These are phyloP conservation scores for Elaeagnus macrophylla DNA, from an alignment of 306 rosid genomes.

Conservation along the genomic window DNA sequence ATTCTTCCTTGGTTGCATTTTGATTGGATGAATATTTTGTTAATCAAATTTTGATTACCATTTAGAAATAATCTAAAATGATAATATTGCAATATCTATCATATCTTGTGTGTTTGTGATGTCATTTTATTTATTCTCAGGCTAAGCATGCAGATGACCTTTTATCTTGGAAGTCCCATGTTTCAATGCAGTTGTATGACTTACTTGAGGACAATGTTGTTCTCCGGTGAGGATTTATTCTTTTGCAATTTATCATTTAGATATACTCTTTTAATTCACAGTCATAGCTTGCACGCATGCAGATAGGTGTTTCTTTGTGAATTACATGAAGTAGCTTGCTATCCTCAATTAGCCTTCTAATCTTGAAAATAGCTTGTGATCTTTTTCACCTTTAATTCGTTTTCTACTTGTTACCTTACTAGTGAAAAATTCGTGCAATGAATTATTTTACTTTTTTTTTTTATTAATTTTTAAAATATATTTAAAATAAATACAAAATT, in stretches of 20 bases:
- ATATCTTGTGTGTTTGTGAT: slow-evolving; percentile 2
- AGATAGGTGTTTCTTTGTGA: too few relatives aligned
- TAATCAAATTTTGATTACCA: neutral
- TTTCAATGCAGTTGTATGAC: slow-evolving; percentile 55
- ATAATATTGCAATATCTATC: too few relatives aligned
- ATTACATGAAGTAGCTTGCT: too few relatives aligned
- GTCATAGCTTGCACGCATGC: neutral
- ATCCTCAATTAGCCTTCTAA: too few relatives aligned
- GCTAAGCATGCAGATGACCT: slow-evolving; percentile 47
- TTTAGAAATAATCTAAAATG: too few relatives aligned
- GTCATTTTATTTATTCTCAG: slow-evolving; percentile 40
- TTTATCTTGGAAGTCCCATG: slow-evolving; percentile 62
- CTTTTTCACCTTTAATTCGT: too few relatives aligned
- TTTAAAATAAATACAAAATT: too few relatives aligned
- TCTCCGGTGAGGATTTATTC: slow-evolving; percentile 53
- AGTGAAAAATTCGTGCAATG: too few relatives aligned
- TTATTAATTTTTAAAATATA: too few relatives aligned
- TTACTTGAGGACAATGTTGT: slow-evolving; percentile 50
- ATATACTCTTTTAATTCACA: neutral
- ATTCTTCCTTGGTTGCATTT: slow-evolving; percentile 15
- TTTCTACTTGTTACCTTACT: too few relatives aligned
- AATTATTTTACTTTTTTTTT: too few relatives aligned
- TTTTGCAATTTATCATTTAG: neutral
- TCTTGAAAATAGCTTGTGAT: too few relatives aligned
- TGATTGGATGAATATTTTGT: neutral